Evolutionary conservation across 2,329 filamentous ascomycete species (phyloP).

Genomic region (Colletotrichum falcatum): DNA sequence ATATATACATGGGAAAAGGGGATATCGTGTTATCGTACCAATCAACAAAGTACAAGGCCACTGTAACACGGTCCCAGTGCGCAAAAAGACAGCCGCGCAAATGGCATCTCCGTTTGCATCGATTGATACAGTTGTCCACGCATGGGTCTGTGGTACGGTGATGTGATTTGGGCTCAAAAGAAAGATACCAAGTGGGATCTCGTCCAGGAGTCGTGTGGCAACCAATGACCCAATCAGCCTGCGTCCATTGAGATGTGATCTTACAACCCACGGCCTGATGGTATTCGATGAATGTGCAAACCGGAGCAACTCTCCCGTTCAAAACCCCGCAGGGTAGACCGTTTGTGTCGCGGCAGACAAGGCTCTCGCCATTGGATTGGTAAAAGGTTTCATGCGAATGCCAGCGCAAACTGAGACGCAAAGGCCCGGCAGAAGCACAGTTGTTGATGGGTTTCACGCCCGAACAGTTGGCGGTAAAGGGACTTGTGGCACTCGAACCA

Average conservation of each 20-base stretch:
- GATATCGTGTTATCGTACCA: not conserved
- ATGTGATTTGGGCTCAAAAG: not conserved
- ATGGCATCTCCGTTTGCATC: too few species aligned
- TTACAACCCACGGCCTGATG: not conserved
- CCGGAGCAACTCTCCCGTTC: not conserved
- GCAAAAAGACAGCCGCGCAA: not conserved
- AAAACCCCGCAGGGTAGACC: not conserved
- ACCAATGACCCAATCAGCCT: not conserved
- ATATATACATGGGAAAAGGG: not conserved
- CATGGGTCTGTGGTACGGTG: not conserved
- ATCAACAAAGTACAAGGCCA: not conserved
- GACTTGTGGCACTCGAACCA: not conserved
- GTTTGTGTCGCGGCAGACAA: not conserved
- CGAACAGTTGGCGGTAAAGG: not conserved
- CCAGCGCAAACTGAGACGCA: not conserved
- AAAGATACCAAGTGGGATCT: not conserved
- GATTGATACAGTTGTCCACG: not conserved
- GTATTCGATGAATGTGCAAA: not conserved
- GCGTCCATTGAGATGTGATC: not conserved
- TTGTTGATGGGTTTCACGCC: not conserved
- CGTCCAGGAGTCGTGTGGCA: not conserved
- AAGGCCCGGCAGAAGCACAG: not conserved
- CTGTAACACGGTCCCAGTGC: too few species aligned
- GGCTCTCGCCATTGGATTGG: not conserved
- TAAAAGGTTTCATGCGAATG: not conserved